Percentiles rank a stretch among this genome's conserved stretches.
Evolutionary conservation across 2,329 filamentous ascomycete species (phyloP).

Genomic region (Pseudovirgaria hyperparasitica): DNA sequence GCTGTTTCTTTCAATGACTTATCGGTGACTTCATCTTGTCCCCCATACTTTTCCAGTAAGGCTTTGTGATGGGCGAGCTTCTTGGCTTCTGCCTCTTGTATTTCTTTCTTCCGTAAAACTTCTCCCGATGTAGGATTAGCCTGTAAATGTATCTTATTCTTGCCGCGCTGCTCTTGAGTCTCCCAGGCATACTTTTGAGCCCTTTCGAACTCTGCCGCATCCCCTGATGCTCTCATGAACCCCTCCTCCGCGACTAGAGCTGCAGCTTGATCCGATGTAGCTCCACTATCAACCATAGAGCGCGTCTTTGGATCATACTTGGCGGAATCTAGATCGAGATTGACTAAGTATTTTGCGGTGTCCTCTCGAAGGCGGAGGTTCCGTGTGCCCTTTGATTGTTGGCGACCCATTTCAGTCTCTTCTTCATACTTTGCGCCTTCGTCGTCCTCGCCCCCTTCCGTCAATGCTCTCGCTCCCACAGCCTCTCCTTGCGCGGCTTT

Average conservation of each 20-base stretch:
- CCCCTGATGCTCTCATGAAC: constrained; percentile 76
- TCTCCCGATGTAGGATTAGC: constrained; percentile 94
- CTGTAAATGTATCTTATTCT: constrained; percentile 77
- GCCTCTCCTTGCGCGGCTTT: constrained; percentile 28
- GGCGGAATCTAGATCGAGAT: constrained; percentile 88
- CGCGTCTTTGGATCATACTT: constrained; percentile 97
- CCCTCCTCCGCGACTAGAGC: constrained; percentile 84
- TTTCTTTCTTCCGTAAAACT: constrained; percentile 66
- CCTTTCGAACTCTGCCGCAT: constrained; percentile 82
- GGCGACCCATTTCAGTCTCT: constrained; percentile 90
- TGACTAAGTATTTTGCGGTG: constrained; percentile 91
- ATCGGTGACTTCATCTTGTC: constrained; percentile 47
- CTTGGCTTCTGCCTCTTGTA: constrained; percentile 57
- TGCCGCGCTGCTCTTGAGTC: constrained; percentile 68
- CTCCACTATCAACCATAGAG: constrained; percentile 76
- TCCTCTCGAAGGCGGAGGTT: constrained; percentile 90
- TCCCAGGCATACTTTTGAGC: constrained; percentile 93
- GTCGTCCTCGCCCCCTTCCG: constrained; percentile 33
- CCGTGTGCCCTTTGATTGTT: constrained; percentile 80
- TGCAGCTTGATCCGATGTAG: constrained; percentile 66
- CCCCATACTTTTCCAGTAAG: constrained; percentile 73
- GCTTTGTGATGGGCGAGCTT: constrained; percentile 55
- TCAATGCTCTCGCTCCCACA: constrained; percentile 31
- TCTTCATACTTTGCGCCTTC: constrained; percentile 66
- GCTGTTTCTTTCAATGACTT: constrained; percentile 52